Evolutionary conservation across 2,329 filamentous ascomycete genomes (phyloP).

Genomic region (Chaetomiaceae sp.): DNA sequence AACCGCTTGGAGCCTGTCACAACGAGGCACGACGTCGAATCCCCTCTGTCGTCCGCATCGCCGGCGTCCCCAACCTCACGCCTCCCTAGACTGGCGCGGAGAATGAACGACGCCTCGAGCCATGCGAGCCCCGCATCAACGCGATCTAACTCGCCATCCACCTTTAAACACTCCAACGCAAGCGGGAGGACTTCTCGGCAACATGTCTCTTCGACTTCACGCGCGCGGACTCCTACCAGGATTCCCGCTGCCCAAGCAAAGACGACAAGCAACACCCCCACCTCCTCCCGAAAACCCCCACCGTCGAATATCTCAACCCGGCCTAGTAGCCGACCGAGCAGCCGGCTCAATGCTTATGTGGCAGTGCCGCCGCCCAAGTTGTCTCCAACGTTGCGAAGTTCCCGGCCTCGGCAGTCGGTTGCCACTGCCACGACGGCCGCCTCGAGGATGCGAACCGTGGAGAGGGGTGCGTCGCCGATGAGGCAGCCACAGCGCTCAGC

Average conservation of each 20-base stretch:
- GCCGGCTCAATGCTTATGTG: conserved; percentile 69
- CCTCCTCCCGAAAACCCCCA: conserved; percentile 36
- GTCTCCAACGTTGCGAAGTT: conserved; percentile 76
- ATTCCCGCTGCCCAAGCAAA: conserved; percentile 32
- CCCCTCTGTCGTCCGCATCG: conserved; percentile 28
- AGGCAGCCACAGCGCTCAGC: conserved; percentile 31
- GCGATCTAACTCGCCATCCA: conserved; percentile 53
- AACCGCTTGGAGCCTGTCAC: conserved; percentile 16
- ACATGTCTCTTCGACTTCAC: conserved; percentile 30
- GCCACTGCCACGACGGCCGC: conserved; percentile 69
- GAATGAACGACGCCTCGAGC: conserved; percentile 40
- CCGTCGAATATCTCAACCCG: conserved; percentile 40
- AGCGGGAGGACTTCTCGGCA: conserved; percentile 39
- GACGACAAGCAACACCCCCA: conserved; percentile 38
- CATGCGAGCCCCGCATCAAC: conserved; percentile 49
- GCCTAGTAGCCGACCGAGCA: conserved; percentile 53
- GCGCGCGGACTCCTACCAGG: conserved; percentile 39
- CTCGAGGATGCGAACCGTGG: conserved; percentile 61
- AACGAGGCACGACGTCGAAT: conserved; percentile 9
- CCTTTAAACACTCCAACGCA: conserved; percentile 39
- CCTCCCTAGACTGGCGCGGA: conserved; percentile 38
- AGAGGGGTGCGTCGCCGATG: conserved; percentile 48
- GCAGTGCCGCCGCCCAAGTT: conserved; percentile 64
- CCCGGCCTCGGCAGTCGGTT: conserved; percentile 73
- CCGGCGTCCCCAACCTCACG: conserved; percentile 31